Evolutionary conservation across 2,329 filamentous ascomycete species (phyloP).

Genomic region (Colletotrichum eleusines): DNA sequence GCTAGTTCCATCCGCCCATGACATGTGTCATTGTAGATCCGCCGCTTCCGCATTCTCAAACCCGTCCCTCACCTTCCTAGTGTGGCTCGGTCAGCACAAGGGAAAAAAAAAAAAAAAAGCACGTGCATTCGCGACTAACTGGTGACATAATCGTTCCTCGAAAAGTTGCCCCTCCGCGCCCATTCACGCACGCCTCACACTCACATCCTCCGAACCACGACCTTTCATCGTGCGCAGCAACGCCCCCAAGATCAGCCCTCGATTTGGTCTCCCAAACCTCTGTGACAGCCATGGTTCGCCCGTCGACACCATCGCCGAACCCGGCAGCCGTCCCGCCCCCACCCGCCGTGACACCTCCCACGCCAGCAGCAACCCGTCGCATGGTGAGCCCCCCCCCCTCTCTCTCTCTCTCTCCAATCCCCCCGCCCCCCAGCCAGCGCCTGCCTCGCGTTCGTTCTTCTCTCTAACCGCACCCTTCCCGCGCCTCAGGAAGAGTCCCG

Average conservation of each 20-base stretch:
- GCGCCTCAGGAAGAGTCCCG: conserved; percentile 82
- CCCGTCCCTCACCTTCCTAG: not conserved
- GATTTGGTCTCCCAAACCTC: not conserved
- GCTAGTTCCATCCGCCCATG: not conserved
- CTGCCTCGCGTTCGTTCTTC: conserved; percentile 11
- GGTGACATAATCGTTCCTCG: conserved; percentile 41
- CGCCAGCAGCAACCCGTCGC: conserved; percentile 66
- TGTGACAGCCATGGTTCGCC: conserved; percentile 58
- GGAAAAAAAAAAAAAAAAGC: conserved; percentile 2
- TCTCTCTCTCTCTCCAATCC: not conserved
- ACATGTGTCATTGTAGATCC: not conserved
- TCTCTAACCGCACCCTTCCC: conserved; percentile 25
- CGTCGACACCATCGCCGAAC: conserved; percentile 58
- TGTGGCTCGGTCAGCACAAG: conserved; percentile 9
- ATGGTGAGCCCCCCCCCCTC: conserved; percentile 61
- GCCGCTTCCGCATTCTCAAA: not conserved
- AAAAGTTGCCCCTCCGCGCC: conserved; percentile 34
- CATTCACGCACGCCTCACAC: conserved; percentile 15
- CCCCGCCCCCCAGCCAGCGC: not conserved
- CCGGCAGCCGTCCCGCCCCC: conserved; percentile 47
- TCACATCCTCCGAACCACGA: not conserved
- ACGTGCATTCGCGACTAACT: conserved; percentile 41
- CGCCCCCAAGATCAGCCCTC: too few species aligned
- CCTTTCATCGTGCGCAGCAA: not conserved
- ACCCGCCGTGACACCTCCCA: conserved; percentile 59